Evolutionary conservation across 2,329 filamentous ascomycete species (phyloP).

Genomic region (Penicillium sp.): DNA sequence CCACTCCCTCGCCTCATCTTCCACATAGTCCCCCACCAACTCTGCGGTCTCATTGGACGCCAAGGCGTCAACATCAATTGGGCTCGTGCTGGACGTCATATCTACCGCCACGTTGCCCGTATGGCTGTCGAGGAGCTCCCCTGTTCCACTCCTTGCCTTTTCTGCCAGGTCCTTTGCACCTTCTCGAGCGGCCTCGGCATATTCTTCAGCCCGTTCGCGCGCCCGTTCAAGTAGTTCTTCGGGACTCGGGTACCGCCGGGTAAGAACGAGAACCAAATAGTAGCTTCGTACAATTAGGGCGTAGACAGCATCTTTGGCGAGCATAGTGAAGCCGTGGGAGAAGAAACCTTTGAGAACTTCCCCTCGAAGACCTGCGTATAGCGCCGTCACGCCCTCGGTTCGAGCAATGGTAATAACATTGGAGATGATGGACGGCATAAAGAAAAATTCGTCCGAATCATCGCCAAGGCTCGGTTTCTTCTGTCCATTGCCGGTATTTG

Average conservation of each 20-base stretch:
- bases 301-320: constrained; percentile 80
- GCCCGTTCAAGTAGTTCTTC: constrained; percentile 47
- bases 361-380: constrained; percentile 77
- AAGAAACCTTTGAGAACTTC: constrained; percentile 85
- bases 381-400: constrained; percentile 68
- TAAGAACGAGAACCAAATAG: constrained; percentile 63
- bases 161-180: constrained; percentile 42
- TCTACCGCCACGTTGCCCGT: constrained; percentile 33
- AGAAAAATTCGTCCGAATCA: constrained; percentile 19
- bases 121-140: constrained; percentile 29
- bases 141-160: constrained; percentile 33
- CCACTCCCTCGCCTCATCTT: constrained; percentile 48
- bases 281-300: constrained; percentile 73
- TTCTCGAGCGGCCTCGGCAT: constrained; percentile 46
- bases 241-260: constrained; percentile 51
- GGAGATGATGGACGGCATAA: constrained; percentile 62
- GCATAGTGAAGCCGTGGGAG: constrained; percentile 83
- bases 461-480: constrained; percentile 28
- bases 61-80: constrained; percentile 14
- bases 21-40: constrained; percentile 52
- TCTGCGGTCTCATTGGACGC: constrained; percentile 50
- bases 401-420: constrained; percentile 63
- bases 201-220: constrained; percentile 46
- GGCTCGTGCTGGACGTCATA: constrained; percentile 33
- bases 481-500: constrained; percentile 25